Evolutionary conservation across 257 asterid species (phyloP).

Genomic region (Plantago ovata): DNA sequence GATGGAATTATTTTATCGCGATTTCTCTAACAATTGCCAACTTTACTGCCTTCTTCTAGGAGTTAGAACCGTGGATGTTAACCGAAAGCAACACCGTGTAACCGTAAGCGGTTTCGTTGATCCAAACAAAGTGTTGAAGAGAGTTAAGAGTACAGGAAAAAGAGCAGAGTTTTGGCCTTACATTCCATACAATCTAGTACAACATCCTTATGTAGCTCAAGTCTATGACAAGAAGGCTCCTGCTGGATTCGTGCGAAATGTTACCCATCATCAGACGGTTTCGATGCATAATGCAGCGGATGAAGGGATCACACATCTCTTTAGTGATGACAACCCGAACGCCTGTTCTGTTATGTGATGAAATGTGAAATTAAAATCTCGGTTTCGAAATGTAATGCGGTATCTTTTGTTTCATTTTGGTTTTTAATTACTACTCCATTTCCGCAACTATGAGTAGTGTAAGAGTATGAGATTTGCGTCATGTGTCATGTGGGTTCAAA

Average conservation of each 20-base stretch:
- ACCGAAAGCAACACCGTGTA: conserved; percentile 64
- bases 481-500: conserved; percentile 1
- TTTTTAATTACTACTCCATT: too few relatives aligned
- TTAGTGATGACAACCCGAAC: conserved; percentile 84
- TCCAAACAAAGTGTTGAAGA: conserved; percentile 60
- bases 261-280: conserved; percentile 28
- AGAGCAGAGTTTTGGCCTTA: conserved; percentile 90
- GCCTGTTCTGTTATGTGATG: conserved; percentile 85
- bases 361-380: too few relatives aligned
- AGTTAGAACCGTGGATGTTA: conserved; percentile 61
- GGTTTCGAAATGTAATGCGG: not conserved
- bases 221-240: conserved; percentile 83
- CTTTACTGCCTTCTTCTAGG: conserved; percentile 31
- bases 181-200: conserved; percentile 62
- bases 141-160: conserved; percentile 73
- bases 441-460: not conserved
- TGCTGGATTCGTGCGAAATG: conserved; percentile 65
- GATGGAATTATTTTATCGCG: too few relatives aligned
- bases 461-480: not conserved
- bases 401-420: too few relatives aligned
- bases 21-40: not conserved
- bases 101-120: conserved; percentile 71
- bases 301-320: conserved; percentile 52
- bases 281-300: conserved; percentile 48
- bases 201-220: conserved; percentile 58